Conservation (phyloP, 2,329 filamentous ascomycete genomes). For the Huntiella abstrusa region DNA sequence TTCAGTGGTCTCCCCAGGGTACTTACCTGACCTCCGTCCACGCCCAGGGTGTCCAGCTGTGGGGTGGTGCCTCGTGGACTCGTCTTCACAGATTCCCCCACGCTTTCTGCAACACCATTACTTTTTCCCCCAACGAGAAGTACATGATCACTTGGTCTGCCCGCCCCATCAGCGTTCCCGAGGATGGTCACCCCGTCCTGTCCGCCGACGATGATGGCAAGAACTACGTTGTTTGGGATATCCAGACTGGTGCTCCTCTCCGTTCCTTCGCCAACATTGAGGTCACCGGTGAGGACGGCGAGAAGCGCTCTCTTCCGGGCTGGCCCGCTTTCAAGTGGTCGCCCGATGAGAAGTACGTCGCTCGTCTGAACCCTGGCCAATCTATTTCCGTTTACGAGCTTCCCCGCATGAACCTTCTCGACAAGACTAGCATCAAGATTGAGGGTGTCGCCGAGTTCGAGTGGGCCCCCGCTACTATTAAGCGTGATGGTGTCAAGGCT, state of each 20-base stretch:
- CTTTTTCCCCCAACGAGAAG: constrained; percentile 84
- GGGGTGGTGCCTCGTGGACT: constrained; percentile 80
- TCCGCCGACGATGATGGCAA: constrained; percentile 91
- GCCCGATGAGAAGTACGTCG: constrained; percentile 89
- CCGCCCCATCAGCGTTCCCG: constrained; percentile 77
- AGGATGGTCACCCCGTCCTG: constrained; percentile 66
- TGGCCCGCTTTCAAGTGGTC: constrained; percentile 99
- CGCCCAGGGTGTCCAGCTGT: constrained; percentile 88
- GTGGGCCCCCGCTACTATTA: constrained; percentile 73
- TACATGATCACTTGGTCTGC: constrained; percentile 96
- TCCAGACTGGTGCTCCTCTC: constrained; percentile 72
- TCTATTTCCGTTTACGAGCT: constrained; percentile 85
- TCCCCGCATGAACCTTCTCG: constrained; percentile 72
- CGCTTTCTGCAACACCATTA: constrained; percentile 85
- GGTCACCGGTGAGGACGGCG: constrained; percentile 37
- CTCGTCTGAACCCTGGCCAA: constrained; percentile 69
- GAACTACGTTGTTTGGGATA: constrained; percentile 98
- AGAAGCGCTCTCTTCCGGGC: constrained; percentile 59
- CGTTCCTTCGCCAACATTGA: constrained; percentile 90
- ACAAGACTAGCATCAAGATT: constrained; percentile 86
- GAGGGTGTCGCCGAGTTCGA: constrained; percentile 96
- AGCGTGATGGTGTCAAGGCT: constrained; percentile 67
- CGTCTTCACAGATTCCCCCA: constrained; percentile 87
- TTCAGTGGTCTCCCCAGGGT: constrained; percentile 92
- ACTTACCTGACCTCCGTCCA: constrained; percentile 92